phyloP scores from a whole-genome alignment of 768 basidiomycete genomes.

The Collybiopsis confluens region DNA sequence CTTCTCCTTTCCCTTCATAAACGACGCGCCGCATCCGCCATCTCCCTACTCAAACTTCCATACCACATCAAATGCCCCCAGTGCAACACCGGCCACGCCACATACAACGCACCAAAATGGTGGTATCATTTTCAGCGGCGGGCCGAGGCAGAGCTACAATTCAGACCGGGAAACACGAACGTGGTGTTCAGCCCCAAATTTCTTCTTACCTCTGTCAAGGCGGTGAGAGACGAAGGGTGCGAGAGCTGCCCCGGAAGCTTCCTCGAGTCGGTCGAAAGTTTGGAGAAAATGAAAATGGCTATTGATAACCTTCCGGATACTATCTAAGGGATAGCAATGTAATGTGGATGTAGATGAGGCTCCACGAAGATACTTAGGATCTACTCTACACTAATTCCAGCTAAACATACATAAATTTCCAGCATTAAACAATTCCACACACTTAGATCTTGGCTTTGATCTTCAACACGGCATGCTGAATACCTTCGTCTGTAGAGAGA shows the following conservation, averaged over 20 bases:
- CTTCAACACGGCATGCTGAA: slow-evolving; percentile 38
- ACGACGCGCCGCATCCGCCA: slow-evolving; percentile 45
- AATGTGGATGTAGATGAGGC: no score
- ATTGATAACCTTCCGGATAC: neutral
- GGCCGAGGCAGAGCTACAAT: slow-evolving; percentile 54
- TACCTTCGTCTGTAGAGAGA: slow-evolving; percentile 32
- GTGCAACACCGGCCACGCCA: slow-evolving; percentile 44
- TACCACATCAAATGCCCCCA: slow-evolving; percentile 61
- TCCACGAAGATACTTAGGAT: no score
- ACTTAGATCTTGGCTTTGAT: slow-evolving; percentile 34
- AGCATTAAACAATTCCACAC: neutral
- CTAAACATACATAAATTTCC: no score
- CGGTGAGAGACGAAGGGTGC: slow-evolving; percentile 39
- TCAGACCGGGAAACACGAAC: slow-evolving; percentile 48
- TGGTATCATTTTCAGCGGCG: slow-evolving; percentile 58
- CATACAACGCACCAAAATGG: slow-evolving; percentile 58
- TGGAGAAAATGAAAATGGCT: slow-evolving; percentile 42
- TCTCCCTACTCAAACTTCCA: slow-evolving; percentile 39
- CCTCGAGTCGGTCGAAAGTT: slow-evolving; percentile 53
- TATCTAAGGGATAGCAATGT: neutral
- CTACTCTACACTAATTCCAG: no score
- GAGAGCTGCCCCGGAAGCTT: slow-evolving; percentile 64
- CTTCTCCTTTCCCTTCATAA: slow-evolving; percentile 59
- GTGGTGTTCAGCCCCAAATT: slow-evolving; percentile 60
- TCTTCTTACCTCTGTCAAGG: slow-evolving; percentile 45